These are phyloP conservation scores for Setaria viridis DNA, from an alignment of 202 grass and related monocot genomes.

Conservation along the genomic window DNA sequence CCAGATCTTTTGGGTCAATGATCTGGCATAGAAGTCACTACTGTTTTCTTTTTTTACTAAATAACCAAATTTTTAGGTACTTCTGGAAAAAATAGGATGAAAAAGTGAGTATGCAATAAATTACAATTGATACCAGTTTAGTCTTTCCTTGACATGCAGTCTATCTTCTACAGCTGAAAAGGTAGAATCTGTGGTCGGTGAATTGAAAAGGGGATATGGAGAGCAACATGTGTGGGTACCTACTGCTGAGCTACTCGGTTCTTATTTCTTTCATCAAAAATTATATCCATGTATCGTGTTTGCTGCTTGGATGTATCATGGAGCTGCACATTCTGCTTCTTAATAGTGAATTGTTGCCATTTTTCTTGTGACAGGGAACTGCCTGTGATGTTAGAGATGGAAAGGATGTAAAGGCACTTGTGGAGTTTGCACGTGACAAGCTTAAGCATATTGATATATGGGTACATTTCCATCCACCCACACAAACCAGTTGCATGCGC, in stretches of 20 bases:
- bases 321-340: not conserved
- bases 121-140: conserved; percentile 50
- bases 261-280: conserved; percentile 27
- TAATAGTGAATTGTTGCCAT: conserved; percentile 27
- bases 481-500: not conserved
- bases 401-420: conserved; percentile 91
- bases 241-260: conserved; percentile 52
- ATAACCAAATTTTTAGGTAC: conserved; percentile 4
- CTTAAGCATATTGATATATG: conserved; percentile 94
- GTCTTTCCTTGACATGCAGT: conserved; percentile 59
- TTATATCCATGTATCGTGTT: not conserved
- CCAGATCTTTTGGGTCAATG: conserved; percentile 8
- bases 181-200: conserved; percentile 65
- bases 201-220: conserved; percentile 81
- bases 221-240: conserved; percentile 98
- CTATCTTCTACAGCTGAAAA: conserved; percentile 74
- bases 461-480: conserved; percentile 49
- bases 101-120: conserved; percentile 10
- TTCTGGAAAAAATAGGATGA: conserved; percentile 23
- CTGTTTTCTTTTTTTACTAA: not conserved
- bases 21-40: not conserved
- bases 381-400: conserved; percentile 94
- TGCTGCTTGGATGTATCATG: conserved; percentile 33
- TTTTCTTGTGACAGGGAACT: conserved; percentile 66
- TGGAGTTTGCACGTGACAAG: conserved; percentile 69